Conservation (phyloP, 2,329 filamentous ascomycete species). For the Chrysoporthe deuterocubensis region DNA sequence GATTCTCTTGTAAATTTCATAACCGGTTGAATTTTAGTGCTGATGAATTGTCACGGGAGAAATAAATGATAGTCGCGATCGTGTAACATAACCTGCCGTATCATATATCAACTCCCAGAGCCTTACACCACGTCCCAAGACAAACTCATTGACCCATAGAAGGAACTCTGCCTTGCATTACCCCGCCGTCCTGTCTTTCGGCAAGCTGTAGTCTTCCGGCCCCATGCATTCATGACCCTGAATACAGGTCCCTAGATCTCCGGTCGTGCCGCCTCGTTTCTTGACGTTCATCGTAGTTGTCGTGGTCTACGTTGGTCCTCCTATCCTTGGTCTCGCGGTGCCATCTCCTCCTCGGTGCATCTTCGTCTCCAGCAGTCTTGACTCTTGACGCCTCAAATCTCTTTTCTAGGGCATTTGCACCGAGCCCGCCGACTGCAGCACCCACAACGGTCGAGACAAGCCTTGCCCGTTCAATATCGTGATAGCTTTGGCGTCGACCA, state of each 20-base stretch:
- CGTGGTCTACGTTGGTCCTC: slow-evolving; percentile 14
- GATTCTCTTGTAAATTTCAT: no score
- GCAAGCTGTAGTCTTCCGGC: neutral
- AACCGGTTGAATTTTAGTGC: no score
- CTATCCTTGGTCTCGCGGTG: slow-evolving; percentile 23
- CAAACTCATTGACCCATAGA: neutral
- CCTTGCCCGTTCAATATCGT: slow-evolving; percentile 35
- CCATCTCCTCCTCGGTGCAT: slow-evolving; percentile 41
- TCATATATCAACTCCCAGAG: no score
- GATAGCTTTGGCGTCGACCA: slow-evolving; percentile 30
- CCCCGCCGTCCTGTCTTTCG: neutral
- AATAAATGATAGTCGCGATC: no score
- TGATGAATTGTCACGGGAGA: no score
- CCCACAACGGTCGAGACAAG: slow-evolving; percentile 57
- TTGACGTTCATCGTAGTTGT: neutral
- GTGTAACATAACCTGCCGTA: no score
- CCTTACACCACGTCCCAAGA: neutral
- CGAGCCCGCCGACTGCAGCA: slow-evolving; percentile 58
- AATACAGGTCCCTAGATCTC: slow-evolving; percentile 1
- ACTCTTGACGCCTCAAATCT: slow-evolving; percentile 45
- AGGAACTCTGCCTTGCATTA: neutral
- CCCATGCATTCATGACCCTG: neutral
- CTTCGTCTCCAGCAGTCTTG: slow-evolving; percentile 39
- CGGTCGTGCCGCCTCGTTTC: neutral
- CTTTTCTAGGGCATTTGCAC: slow-evolving; percentile 55